phyloP scores from a whole-genome alignment of 2,329 filamentous ascomycete species.

The Monilinia polystroma region DNA sequence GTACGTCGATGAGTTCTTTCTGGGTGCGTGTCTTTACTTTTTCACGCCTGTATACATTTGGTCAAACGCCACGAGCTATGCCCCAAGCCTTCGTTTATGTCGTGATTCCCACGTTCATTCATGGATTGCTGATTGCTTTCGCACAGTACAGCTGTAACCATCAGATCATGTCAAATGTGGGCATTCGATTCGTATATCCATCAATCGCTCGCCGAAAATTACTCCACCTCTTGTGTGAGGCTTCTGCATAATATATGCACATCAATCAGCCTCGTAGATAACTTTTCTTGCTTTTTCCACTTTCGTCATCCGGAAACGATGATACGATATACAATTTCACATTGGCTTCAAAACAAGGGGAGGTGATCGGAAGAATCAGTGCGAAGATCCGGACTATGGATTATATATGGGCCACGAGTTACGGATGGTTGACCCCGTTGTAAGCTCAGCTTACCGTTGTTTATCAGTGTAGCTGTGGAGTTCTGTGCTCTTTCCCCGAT shows the following conservation, averaged over 20 bases:
- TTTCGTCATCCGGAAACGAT: neutral
- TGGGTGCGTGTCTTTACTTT: neutral
- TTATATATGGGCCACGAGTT: neutral
- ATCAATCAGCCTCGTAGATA: slow-evolving; percentile 6
- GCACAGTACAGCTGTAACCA: neutral
- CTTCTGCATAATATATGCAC: neutral
- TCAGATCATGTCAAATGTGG: neutral
- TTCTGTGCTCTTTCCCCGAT: neutral
- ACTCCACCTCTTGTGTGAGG: neutral
- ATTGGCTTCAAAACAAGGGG: slow-evolving; percentile 3
- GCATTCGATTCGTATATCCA: neutral
- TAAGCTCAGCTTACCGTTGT: slow-evolving; percentile 3
- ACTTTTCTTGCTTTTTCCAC: neutral
- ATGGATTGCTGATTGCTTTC: neutral
- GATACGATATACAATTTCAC: neutral
- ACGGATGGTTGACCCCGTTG: neutral
- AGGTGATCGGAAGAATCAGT: slow-evolving; percentile 4
- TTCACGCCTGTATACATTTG: neutral
- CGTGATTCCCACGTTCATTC: slow-evolving; percentile 8
- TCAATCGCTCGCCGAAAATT: neutral
- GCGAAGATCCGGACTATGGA: neutral
- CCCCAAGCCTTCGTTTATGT: neutral
- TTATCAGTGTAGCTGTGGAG: neutral
- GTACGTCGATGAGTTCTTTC: neutral
- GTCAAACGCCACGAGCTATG: neutral